Percentiles rank a stretch among this genome's conserved stretches.
Evolutionary conservation across 352 stramenopile species (phyloP).

Genomic region (Phytophthora cajani): DNA sequence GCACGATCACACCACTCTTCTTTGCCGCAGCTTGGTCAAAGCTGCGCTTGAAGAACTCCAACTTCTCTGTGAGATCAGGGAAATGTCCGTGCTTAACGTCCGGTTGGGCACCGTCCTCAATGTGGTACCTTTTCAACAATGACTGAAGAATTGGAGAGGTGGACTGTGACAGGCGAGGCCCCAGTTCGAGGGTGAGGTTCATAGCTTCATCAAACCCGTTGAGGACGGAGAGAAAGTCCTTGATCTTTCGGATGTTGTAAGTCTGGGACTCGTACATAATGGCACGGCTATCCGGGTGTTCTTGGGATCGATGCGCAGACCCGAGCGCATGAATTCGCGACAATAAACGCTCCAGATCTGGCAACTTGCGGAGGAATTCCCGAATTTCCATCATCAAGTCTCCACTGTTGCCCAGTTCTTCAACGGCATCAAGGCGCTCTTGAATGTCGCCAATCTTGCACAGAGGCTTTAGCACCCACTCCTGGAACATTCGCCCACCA

Average conservation of each 20-base stretch:
- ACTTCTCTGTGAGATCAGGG: slow-evolving; percentile 88
- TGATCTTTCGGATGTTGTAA: slow-evolving; percentile 98
- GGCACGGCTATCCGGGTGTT: slow-evolving; percentile 96
- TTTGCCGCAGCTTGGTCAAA: slow-evolving; percentile 96
- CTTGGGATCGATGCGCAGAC: slow-evolving; percentile 73
- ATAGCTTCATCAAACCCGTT: slow-evolving; percentile 88
- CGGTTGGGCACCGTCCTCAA: slow-evolving; percentile 26
- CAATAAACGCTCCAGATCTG: slow-evolving; percentile 97
- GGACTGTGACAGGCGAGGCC: slow-evolving; percentile 66
- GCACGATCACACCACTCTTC: slow-evolving; percentile 93
- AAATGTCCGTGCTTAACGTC: slow-evolving; percentile 72
- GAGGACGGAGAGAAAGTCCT: slow-evolving; percentile 91
- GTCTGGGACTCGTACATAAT: slow-evolving; percentile 98
- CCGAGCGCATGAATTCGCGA: slow-evolving; percentile 97
- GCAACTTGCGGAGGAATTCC: slow-evolving; percentile 88
- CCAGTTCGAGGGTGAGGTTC: slow-evolving; percentile 86
- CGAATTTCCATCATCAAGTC: slow-evolving; percentile 86
- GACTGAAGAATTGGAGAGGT: slow-evolving; percentile 60
- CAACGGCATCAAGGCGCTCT: slow-evolving; percentile 95
- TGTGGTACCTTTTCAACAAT: slow-evolving; percentile 52
- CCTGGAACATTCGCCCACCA: slow-evolving; percentile 94
- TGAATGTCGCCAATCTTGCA: slow-evolving; percentile 96
- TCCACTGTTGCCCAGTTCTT: slow-evolving; percentile 89
- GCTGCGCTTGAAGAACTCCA: slow-evolving; percentile 96
- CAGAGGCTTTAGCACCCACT: slow-evolving; percentile 97